Evolutionary conservation across 805 yeast genomes (phyloP).

Genomic region (Lipomyces starkeyi): DNA sequence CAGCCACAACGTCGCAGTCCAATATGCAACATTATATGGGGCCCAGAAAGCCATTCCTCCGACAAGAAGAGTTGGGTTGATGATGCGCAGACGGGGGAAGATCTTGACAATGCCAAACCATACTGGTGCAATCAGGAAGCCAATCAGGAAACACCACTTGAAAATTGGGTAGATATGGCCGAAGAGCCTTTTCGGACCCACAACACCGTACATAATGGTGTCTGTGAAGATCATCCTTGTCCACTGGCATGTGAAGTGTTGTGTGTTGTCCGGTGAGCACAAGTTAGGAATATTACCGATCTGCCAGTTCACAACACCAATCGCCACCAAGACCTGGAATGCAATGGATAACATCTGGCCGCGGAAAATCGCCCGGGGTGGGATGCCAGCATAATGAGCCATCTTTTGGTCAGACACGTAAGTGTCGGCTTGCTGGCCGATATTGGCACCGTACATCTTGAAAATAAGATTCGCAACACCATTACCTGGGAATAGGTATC

Average conservation of each 20-base stretch:
- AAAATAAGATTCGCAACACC: constrained; percentile 68
- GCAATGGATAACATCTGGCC: constrained; percentile 56
- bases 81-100: constrained; percentile 9
- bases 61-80: constrained; percentile 29
- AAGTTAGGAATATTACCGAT: constrained; percentile 49
- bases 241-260: constrained; percentile 56
- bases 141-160: constrained; percentile 65
- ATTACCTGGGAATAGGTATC: constrained; percentile 66
- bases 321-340: constrained; percentile 53
- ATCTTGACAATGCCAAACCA: constrained; percentile 2
- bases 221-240: constrained; percentile 58
- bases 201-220: constrained; percentile 65
- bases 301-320: constrained; percentile 54
- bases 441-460: constrained; percentile 57
- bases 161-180: constrained; percentile 59
- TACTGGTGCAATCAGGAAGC: constrained; percentile 49
- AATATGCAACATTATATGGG: constrained; percentile 42
- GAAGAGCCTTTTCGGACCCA: constrained; percentile 68
- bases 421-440: constrained; percentile 65
- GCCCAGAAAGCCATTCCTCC: constrained; percentile 50
- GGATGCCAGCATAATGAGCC: constrained; percentile 68
- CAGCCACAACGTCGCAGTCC: constrained; percentile 37
- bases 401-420: constrained; percentile 63
- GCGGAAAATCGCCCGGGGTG: constrained; percentile 64
- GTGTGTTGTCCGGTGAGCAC: constrained; percentile 50